Conservation (phyloP, 108 stramenopile species). For the Nitzschia palea region DNA sequence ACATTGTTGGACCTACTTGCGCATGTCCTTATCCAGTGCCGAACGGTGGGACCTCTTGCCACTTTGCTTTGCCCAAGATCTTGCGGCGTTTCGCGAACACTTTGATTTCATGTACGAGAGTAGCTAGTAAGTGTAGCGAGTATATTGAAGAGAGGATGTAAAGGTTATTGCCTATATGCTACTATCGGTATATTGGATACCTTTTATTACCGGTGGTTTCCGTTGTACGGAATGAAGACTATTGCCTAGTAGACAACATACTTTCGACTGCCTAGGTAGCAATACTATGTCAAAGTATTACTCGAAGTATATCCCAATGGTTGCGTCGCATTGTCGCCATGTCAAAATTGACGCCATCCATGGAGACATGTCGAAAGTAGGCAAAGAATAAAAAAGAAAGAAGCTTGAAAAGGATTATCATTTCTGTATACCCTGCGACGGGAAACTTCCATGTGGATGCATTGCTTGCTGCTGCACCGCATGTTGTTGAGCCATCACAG, state of each 20-base stretch:
- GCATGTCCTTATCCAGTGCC: conserved; percentile 87
- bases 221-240: too few species aligned
- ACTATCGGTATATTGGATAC: too few species aligned
- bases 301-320: too few species aligned
- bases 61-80: conserved; percentile 70
- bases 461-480: conserved; percentile 67
- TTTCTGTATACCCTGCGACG: not conserved
- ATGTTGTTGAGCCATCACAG: conserved; percentile 65
- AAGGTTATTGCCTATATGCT: too few species aligned
- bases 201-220: too few species aligned
- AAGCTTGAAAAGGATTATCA: not conserved
- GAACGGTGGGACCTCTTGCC: conserved; percentile 93
- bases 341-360: not conserved
- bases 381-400: not conserved
- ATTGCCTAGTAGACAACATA: too few species aligned
- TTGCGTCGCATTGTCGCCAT: not conserved
- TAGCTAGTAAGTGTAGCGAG: not conserved
- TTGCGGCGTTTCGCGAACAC: conserved; percentile 70
- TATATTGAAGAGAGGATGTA: not conserved
- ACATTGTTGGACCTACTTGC: conserved; percentile 95
- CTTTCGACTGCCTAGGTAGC: too few species aligned
- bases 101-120: conserved; percentile 72
- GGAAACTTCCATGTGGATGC: conserved; percentile 33
- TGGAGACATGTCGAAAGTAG: not conserved
- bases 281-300: too few species aligned